A percentile compares a stretch with the other conserved stretches of the same genome.
phyloP scores from a whole-genome alignment of 2,329 filamentous ascomycete genomes.

The Aaosphaeria pasadenensis region DNA sequence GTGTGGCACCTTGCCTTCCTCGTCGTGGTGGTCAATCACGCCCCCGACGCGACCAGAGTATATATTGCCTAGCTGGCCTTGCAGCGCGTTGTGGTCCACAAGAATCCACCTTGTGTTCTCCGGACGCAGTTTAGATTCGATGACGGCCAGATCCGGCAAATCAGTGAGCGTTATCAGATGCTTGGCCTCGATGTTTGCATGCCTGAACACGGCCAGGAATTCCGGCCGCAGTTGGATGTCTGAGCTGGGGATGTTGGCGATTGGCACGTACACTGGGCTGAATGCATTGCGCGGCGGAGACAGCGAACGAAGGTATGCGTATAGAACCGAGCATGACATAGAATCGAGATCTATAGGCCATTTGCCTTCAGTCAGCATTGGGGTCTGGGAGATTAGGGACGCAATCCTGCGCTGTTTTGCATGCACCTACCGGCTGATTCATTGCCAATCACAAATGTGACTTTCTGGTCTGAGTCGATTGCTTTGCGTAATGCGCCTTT shows the following conservation, averaged over 20 bases:
- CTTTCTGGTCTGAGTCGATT: slow-evolving; percentile 37
- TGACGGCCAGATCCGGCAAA: slow-evolving; percentile 51
- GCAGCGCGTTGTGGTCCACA: slow-evolving; percentile 76
- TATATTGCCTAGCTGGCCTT: slow-evolving; percentile 56
- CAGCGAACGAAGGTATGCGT: slow-evolving; percentile 70
- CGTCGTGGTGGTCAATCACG: slow-evolving; percentile 76
- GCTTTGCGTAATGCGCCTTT: slow-evolving; percentile 42
- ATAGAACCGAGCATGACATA: slow-evolving; percentile 69
- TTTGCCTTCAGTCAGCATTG: background rate
- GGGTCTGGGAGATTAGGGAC: background rate
- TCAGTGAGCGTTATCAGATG: slow-evolving; percentile 67
- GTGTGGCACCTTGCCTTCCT: slow-evolving; percentile 58
- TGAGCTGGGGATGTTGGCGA: slow-evolving; percentile 66
- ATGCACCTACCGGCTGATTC: slow-evolving; percentile 45
- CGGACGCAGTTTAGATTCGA: slow-evolving; percentile 46
- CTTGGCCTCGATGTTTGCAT: slow-evolving; percentile 55
- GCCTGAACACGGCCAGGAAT: slow-evolving; percentile 61
- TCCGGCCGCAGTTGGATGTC: slow-evolving; percentile 74
- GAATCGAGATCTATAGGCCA: slow-evolving; percentile 69
- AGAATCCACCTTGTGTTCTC: slow-evolving; percentile 67
- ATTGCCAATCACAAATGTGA: slow-evolving; percentile 53
- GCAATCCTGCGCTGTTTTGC: slow-evolving; percentile 4
- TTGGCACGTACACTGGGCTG: slow-evolving; percentile 62
- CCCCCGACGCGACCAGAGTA: slow-evolving; percentile 58
- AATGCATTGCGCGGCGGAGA: slow-evolving; percentile 45